Percentiles rank a stretch among this genome's conserved stretches.
Evolutionary conservation across 2,329 filamentous ascomycete genomes (phyloP).

Genomic region (Daldinia sp.): DNA sequence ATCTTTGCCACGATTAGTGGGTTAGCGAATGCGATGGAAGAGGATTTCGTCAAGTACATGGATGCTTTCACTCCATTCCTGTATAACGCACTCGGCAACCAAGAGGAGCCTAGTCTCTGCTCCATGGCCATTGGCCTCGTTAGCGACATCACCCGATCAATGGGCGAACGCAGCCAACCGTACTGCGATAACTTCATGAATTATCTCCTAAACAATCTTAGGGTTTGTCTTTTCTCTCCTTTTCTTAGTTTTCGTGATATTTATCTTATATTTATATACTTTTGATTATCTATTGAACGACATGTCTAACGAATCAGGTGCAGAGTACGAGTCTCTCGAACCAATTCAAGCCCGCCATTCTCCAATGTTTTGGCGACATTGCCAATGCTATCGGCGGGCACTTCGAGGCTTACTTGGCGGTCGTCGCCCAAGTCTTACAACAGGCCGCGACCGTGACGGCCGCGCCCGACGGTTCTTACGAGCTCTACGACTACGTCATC

Average conservation of each 20-base stretch:
- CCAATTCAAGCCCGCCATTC: slow-evolving; percentile 96
- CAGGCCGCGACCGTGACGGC: slow-evolving; percentile 87
- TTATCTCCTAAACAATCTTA: slow-evolving; percentile 89
- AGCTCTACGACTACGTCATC: slow-evolving; percentile 97
- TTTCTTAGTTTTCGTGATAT: neutral
- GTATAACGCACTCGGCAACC: slow-evolving; percentile 92
- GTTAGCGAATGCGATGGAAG: slow-evolving; percentile 90
- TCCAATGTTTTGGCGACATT: slow-evolving; percentile 98
- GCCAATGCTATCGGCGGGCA: slow-evolving; percentile 90
- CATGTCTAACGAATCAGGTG: slow-evolving; percentile 46
- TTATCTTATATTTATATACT: slow-evolving; percentile 6
- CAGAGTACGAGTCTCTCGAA: slow-evolving; percentile 87
- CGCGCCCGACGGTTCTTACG: slow-evolving; percentile 81
- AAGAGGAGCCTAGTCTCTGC: slow-evolving; percentile 93
- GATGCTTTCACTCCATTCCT: slow-evolving; percentile 91
- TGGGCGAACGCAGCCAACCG: slow-evolving; percentile 89
- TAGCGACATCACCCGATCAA: slow-evolving; percentile 91
- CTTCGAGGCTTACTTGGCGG: slow-evolving; percentile 91
- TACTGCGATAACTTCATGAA: slow-evolving; percentile 99
- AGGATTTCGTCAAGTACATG: slow-evolving; percentile 97
- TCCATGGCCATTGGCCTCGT: slow-evolving; percentile 97
- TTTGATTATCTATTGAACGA: slow-evolving; percentile 4
- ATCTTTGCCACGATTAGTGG: slow-evolving; percentile 92
- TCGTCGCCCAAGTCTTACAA: slow-evolving; percentile 93
- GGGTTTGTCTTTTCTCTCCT: slow-evolving; percentile 60